Percentiles rank a stretch among this genome's conserved stretches.
These are phyloP conservation scores for Paraphoma sp. DNA, from an alignment of 2,329 filamentous ascomycete species.

Conservation along the genomic window DNA sequence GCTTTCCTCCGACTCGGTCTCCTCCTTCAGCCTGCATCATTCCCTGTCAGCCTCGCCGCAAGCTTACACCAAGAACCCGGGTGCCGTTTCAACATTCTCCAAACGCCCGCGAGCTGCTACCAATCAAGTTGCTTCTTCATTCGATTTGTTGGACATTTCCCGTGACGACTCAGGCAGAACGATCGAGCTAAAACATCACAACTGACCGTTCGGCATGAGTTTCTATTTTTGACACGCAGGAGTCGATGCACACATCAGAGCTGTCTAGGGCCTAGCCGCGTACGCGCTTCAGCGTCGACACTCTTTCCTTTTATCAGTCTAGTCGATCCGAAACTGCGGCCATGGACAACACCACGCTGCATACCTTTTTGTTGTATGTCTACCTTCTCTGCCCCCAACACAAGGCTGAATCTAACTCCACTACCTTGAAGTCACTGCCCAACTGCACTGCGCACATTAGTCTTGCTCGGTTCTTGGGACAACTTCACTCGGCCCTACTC, in stretches of 20 bases:
- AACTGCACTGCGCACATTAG: constrained; percentile 68
- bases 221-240: constrained; percentile 39
- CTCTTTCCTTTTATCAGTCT: constrained; percentile 36
- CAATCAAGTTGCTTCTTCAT: constrained; percentile 25
- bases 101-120: constrained; percentile 24
- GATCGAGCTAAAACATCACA: constrained; percentile 31
- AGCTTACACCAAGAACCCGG: constrained; percentile 25
- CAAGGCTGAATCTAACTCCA: constrained; percentile 27
- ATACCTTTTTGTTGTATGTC: constrained; percentile 64
- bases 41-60: constrained; percentile 39
- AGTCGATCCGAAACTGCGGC: constrained; percentile 31
- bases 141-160: constrained; percentile 18
- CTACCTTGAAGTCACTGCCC: constrained; percentile 40
- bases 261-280: constrained; percentile 30
- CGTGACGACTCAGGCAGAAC: constrained; percentile 28
- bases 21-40: constrained; percentile 24
- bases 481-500: constrained; percentile 82
- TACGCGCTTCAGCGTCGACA: constrained; percentile 32
- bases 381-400: constrained; percentile 21
- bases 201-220: constrained; percentile 29
- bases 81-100: constrained; percentile 38
- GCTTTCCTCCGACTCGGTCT: constrained; percentile 23
- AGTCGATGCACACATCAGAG: constrained; percentile 23
- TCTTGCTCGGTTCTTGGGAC: constrained; percentile 92
- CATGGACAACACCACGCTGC: constrained; percentile 63